phyloP scores from a whole-genome alignment of 2,329 filamentous ascomycete species.

The Coniochaeta prunicola region DNA sequence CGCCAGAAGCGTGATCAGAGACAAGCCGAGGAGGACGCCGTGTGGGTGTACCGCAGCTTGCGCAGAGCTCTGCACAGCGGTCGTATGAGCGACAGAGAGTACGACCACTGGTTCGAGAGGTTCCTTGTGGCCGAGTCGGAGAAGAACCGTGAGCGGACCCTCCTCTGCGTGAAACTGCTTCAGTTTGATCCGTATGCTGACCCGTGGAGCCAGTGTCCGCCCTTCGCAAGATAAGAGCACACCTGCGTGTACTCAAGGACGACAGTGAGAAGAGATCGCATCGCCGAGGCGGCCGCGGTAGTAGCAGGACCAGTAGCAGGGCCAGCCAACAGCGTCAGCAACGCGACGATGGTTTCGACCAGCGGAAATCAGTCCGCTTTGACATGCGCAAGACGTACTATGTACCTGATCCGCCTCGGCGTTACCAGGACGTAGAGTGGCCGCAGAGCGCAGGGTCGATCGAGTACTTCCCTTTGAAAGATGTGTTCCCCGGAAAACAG shows the following conservation, averaged over 20 bases:
- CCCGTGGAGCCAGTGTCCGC: background rate
- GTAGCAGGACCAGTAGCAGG: no score
- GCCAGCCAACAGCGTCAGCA: background rate
- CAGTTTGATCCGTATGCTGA: background rate
- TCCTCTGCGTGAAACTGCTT: background rate
- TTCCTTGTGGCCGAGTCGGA: slow-evolving; percentile 18
- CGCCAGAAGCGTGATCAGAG: slow-evolving; percentile 17
- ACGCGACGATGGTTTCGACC: background rate
- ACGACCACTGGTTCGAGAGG: slow-evolving; percentile 19
- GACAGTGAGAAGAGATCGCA: background rate
- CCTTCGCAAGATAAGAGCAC: background rate
- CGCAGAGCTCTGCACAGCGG: slow-evolving; percentile 14
- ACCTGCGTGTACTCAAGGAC: background rate
- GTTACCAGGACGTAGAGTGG: background rate
- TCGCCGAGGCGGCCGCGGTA: background rate
- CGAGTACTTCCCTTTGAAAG: background rate
- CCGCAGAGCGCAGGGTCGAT: background rate
- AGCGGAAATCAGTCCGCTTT: background rate
- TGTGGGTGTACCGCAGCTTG: slow-evolving; percentile 12
- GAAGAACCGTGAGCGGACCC: slow-evolving; percentile 15
- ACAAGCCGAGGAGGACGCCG: slow-evolving; percentile 13
- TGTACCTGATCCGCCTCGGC: background rate
- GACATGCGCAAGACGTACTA: background rate
- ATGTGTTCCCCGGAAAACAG: background rate
- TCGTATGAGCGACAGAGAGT: slow-evolving; percentile 14